phyloP scores from a whole-genome alignment of 2,329 filamentous ascomycete species.

The Penicillium vulpinum region DNA sequence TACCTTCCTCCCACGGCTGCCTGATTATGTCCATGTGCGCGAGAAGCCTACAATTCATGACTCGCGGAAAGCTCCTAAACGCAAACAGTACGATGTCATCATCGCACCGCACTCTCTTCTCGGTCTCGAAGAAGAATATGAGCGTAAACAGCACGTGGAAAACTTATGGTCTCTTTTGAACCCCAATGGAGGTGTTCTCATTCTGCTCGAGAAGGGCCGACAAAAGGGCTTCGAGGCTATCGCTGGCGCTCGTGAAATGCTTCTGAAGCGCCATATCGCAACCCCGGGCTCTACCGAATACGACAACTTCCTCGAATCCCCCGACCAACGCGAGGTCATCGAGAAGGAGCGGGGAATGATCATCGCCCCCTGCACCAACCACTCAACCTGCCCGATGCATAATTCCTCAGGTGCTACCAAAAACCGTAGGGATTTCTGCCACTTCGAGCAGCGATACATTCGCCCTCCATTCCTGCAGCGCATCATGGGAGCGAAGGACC shows the following conservation, averaged over 20 bases:
- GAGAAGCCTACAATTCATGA: slow-evolving; percentile 61
- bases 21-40: slow-evolving; percentile 72
- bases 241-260: slow-evolving; percentile 75
- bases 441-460: slow-evolving; percentile 85
- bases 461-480: slow-evolving; percentile 79
- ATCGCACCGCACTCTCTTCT: slow-evolving; percentile 84
- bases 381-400: slow-evolving; percentile 87
- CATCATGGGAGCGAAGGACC: slow-evolving; percentile 64
- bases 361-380: slow-evolving; percentile 75
- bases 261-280: slow-evolving; percentile 72
- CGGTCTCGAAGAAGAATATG: slow-evolving; percentile 70
- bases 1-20: slow-evolving; percentile 87
- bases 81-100: slow-evolving; percentile 86
- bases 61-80: slow-evolving; percentile 53
- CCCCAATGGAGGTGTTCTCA: slow-evolving; percentile 78
- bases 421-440: slow-evolving; percentile 86
- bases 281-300: slow-evolving; percentile 56
- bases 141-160: slow-evolving; percentile 75
- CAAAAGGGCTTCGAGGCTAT: slow-evolving; percentile 91
- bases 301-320: slow-evolving; percentile 38
- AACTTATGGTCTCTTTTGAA: slow-evolving; percentile 88
- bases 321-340: slow-evolving; percentile 27
- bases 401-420: slow-evolving; percentile 64
- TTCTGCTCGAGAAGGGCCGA: slow-evolving; percentile 87
- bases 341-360: slow-evolving; percentile 63